Base-by-base conservation (phyloP, 2,329 filamentous ascomycete species). In the Biscogniauxia sp. region DNA sequence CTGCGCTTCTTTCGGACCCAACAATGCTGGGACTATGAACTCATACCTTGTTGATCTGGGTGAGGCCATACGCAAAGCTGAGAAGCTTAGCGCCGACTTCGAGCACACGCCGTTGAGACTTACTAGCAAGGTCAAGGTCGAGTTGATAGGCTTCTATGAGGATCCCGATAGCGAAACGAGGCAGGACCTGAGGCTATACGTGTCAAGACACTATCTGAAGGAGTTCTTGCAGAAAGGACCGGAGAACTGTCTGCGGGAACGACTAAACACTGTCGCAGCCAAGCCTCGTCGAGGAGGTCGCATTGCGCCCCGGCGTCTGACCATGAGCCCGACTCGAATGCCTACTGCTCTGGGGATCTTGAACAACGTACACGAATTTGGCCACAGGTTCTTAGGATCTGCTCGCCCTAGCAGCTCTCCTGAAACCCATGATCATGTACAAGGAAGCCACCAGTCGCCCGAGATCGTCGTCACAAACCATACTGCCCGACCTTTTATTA, bases 131-230 rank as follows among this genome's bases (percentile, higher is more conserved):
- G 82, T 87, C 45, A 82, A 80, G 55, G 78, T 88, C 2, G 85
- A 88, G 64, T 68, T 84, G 8, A 79, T 82, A 54, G 85, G 85
- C 0, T 88, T 88, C 67, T 88, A 87, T 59, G 83, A 86, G 53
- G 84, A 87, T 53, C 72, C 76, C 0, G 75, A 79, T 6, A 72
- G 71, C 2, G 72, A 72, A 28, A 62, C 68, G 15, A 71, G 73
- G 1, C 74, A 74, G 0, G 78, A 76, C 0, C 76, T 84, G 3
- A 75, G 83, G 2, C 74, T 84, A 0, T 84, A 85, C 76, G 77
- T 83, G 51, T 80, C 79, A 20, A 77, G 81, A 63, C 62, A 84
- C 59, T 74, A 80, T n/a, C 73, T 86, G 25, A 68, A 78, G 58
- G 80, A 86, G 1, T 88, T 87, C 53, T 67, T 88, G 1, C 71